These are phyloP conservation scores for Rhodocollybia butyracea DNA, from an alignment of 768 basidiomycete species.

Conservation along the genomic window DNA sequence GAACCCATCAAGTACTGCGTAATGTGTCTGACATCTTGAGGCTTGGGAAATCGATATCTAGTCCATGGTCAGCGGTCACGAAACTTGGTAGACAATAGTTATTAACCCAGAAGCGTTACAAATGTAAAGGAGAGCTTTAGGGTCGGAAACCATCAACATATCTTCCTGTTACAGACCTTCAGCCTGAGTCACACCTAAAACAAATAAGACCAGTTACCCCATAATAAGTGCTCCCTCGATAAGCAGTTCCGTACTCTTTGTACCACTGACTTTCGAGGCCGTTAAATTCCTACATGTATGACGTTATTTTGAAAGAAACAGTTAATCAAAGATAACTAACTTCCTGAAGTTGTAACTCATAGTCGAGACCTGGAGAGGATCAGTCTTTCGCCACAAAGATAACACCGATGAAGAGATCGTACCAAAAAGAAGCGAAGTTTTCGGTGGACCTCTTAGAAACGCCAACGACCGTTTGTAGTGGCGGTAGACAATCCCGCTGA, in stretches of 20 bases:
- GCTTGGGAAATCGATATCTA: slow-evolving; percentile 24
- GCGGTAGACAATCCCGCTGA: background rate
- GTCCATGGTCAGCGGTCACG: too few relatives aligned
- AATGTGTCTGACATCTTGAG: slow-evolving; percentile 15
- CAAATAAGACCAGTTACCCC: background rate
- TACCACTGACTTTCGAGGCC: background rate
- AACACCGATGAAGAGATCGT: background rate
- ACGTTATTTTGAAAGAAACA: background rate
- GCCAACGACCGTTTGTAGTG: background rate
- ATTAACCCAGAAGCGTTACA: slow-evolving; percentile 12
- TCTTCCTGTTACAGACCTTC: background rate
- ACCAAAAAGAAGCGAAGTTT: background rate
- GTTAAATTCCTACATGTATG: background rate
- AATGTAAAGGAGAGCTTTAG: slow-evolving; percentile 19
- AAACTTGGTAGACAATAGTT: background rate
- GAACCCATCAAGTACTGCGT: slow-evolving; percentile 17
- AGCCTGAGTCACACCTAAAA: background rate
- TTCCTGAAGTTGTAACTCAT: background rate
- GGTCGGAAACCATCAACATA: background rate
- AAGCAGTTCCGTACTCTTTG: slow-evolving; percentile 2
- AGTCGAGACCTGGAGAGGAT: background rate
- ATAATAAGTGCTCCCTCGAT: background rate
- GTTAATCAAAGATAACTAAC: background rate
- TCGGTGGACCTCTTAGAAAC: background rate
- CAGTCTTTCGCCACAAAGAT: background rate